phyloP scores from a whole-genome alignment of 1,284 basidiomycete genomes.

The Sporisorium scitamineum region DNA sequence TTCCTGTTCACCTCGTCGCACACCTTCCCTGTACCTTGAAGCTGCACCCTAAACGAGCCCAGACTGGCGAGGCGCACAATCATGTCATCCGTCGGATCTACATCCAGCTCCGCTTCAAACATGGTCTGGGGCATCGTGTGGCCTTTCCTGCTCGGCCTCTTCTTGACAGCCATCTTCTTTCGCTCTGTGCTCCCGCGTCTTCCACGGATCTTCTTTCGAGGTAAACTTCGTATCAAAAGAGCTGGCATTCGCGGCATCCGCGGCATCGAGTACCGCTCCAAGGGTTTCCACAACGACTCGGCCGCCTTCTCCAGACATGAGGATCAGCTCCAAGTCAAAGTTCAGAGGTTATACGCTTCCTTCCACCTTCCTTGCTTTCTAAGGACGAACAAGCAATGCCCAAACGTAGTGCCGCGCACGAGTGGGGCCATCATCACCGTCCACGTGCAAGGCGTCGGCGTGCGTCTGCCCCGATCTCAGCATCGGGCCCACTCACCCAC shows the following conservation, averaged over 20 bases:
- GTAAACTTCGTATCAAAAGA: constrained; percentile 51
- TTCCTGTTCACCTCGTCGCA: background rate
- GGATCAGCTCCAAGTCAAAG: constrained; percentile 49
- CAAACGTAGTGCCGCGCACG: constrained; percentile 18
- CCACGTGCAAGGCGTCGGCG: constrained; percentile 57
- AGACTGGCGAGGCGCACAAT: background rate
- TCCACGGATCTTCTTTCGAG: constrained; percentile 55
- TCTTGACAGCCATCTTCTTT: constrained; percentile 55
- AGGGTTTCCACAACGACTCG: constrained; percentile 48
- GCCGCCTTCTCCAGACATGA: constrained; percentile 31
- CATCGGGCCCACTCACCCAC: background rate
- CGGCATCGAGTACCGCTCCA: constrained; percentile 59
- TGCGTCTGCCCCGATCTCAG: constrained; percentile 42
- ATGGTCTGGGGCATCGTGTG: constrained; percentile 15
- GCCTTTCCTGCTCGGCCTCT: constrained; percentile 32
- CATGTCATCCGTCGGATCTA: background rate
- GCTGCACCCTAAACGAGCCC: too few relatives aligned
- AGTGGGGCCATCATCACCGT: constrained; percentile 51
- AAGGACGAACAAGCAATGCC: constrained; percentile 13
- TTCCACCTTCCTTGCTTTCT: constrained; percentile 40
- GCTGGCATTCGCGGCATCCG: constrained; percentile 57
- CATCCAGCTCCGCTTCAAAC: constrained; percentile 1
- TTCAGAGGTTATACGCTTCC: constrained; percentile 51
- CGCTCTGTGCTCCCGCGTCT: constrained; percentile 58
- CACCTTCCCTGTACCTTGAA: background rate